A percentile compares a stretch with the other conserved stretches of the same genome.
These are phyloP conservation scores for Pochonia chlamydosporia DNA, from an alignment of 2,329 filamentous ascomycete species.

Conservation along the genomic window DNA sequence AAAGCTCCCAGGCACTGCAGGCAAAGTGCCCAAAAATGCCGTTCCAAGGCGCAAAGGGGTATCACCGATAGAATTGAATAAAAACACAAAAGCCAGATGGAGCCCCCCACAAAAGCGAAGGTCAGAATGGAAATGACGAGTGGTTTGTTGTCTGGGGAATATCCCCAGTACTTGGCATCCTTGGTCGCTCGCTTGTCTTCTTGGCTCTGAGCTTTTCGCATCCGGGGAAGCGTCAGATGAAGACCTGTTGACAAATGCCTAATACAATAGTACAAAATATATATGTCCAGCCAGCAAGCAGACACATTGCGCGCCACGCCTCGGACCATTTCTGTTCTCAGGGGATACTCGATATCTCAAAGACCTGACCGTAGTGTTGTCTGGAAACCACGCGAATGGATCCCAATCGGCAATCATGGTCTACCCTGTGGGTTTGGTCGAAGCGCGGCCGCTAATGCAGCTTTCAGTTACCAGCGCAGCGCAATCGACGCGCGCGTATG, in stretches of 20 bases:
- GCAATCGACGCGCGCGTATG: constrained; percentile 23
- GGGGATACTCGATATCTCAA: constrained; percentile 18
- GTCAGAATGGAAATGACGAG: background rate
- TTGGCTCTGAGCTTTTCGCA: background rate
- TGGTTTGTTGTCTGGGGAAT: background rate
- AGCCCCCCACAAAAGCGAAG: constrained; percentile 14
- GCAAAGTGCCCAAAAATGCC: background rate
- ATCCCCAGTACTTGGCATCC: background rate
- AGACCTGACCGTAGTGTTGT: constrained; percentile 11
- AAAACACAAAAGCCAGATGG: constrained; percentile 15
- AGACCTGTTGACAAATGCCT: background rate
- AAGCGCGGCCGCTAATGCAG: constrained; percentile 5
- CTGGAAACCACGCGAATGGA: background rate
- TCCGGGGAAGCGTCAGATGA: background rate
- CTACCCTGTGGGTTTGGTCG: constrained; percentile 14
- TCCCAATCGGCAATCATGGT: constrained; percentile 3
- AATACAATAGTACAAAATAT: constrained; percentile 13
- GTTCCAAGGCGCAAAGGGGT: constrained; percentile 19
- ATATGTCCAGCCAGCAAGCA: constrained; percentile 17
- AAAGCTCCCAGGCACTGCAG: background rate
- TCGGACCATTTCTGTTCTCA: constrained; percentile 3
- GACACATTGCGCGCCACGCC: constrained; percentile 10
- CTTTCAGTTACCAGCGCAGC: constrained; percentile 13
- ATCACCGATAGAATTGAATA: constrained; percentile 27
- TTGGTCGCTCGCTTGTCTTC: background rate